Evolutionary conservation across 2,329 filamentous ascomycete species (phyloP), one percentile per base, ranked within the genome.

Genomic region (Colletotrichum destructivum): DNA sequence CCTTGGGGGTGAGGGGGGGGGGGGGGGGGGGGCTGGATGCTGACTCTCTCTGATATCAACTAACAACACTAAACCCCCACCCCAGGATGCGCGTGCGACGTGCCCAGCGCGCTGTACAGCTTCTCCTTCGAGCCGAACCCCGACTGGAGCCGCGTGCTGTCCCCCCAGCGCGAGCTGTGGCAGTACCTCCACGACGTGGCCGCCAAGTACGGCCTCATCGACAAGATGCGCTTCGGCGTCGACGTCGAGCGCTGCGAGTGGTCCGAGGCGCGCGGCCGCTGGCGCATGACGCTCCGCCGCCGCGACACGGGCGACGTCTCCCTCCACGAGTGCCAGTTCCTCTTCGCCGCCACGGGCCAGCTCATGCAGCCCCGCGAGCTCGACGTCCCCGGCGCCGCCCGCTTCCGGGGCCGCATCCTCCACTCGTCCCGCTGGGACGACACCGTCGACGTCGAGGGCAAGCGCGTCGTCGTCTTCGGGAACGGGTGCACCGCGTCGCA

Each of bases 71-170:
- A 11, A 47, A 18, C 4, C 5, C 12, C 1, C 1, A 4, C 7
- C 26, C 21, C 44, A 79, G 78, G 79, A 6, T 80, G 77, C 66
- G 88, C 88, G 8, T 90, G 88, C 75, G 88, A 91, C 54, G 84
- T 92, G 0, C 89, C 90, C 3, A 84, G 86, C 3, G 84, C 88
- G 62, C 84, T 90, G 12, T 92, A 93, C 77, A 89, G 90, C 76
- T 88, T 86, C 62, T 88, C 87, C 1, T 93, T 90, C 77, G 84
- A 85, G 21, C 86, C 88, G 1, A 92, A 92, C 70, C 87, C 87
- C 0, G 81, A 89, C 71, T 93, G 91, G 90, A 85, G 83, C 0
- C 84, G 88, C 51, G 82, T 89, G 49, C 87, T 91, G 75, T 87
- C 90, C 0, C 83, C 86, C 52, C 86, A 86, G 1, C 74, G 79